phyloP scores from a whole-genome alignment of 2,329 filamentous ascomycete genomes.

The Paramyrothecium roridum region DNA sequence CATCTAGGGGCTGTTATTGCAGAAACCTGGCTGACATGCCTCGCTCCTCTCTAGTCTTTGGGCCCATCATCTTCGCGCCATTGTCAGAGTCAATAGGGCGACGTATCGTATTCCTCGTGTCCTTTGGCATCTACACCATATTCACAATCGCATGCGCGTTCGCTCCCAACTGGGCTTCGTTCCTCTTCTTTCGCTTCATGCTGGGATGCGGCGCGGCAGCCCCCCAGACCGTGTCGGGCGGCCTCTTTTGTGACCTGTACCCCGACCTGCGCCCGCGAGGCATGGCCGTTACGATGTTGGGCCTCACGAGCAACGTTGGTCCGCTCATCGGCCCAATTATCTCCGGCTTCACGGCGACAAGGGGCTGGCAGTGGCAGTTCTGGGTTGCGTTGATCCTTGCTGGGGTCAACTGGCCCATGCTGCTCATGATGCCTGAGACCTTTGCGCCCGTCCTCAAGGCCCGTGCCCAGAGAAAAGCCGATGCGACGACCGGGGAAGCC shows the following conservation, averaged over 20 bases:
- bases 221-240: background rate
- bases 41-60: background rate
- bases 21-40: background rate
- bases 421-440: slow-evolving; percentile 30
- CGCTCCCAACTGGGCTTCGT: background rate
- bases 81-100: background rate
- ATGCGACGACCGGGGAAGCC: background rate
- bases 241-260: background rate
- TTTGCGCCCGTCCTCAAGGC: slow-evolving; percentile 16
- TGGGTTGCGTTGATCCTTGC: slow-evolving; percentile 6
- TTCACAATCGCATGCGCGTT: background rate
- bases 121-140: background rate
- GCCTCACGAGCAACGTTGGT: slow-evolving; percentile 1
- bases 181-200: background rate
- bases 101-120: background rate
- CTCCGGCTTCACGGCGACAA: slow-evolving; percentile 7
- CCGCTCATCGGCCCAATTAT: slow-evolving; percentile 6
- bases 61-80: background rate
- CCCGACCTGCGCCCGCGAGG: background rate
- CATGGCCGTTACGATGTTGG: background rate
- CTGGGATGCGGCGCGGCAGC: background rate
- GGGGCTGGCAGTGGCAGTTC: slow-evolving; percentile 8
- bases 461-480: background rate
- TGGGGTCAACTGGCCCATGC: slow-evolving; percentile 6
- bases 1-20: no score